phyloP scores from a whole-genome alignment of 495 filamentous ascomycete genomes.

The Trichoderma virens region DNA sequence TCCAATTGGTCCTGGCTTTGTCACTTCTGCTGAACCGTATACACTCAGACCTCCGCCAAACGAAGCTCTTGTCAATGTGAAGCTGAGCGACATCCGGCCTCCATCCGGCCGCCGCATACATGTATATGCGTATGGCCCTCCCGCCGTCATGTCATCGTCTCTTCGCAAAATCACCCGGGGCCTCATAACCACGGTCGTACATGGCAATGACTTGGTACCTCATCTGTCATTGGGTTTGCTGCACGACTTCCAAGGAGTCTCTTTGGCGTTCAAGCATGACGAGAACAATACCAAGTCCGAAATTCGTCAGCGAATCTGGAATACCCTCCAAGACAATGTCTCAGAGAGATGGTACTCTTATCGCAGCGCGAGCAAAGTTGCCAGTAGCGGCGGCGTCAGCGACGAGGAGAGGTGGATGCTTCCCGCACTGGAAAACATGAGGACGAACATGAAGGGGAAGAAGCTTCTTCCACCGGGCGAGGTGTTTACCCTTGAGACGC shows the following conservation, averaged over 20 bases:
- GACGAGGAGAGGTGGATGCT: slow-evolving; percentile 58
- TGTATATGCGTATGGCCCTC: slow-evolving; percentile 73
- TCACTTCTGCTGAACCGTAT: slow-evolving; percentile 39
- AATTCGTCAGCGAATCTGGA: slow-evolving; percentile 58
- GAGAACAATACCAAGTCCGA: slow-evolving; percentile 55
- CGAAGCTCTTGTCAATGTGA: slow-evolving; percentile 31
- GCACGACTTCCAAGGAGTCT: slow-evolving; percentile 66
- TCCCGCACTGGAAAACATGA: slow-evolving; percentile 55
- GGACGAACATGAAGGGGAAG: slow-evolving; percentile 59
- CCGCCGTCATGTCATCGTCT: slow-evolving; percentile 64
- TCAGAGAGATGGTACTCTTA: slow-evolving; percentile 36
- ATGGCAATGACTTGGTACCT: slow-evolving; percentile 67
- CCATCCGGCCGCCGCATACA: slow-evolving; percentile 63
- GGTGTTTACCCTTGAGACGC: slow-evolving; percentile 63
- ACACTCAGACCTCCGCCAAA: slow-evolving; percentile 12
- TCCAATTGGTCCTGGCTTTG: slow-evolving; percentile 33
- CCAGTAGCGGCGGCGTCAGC: neutral
- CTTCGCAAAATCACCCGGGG: slow-evolving; percentile 64
- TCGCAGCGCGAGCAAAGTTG: neutral
- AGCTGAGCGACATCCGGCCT: slow-evolving; percentile 37
- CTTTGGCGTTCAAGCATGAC: slow-evolving; percentile 65
- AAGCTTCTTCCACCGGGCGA: slow-evolving; percentile 73
- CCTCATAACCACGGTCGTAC: slow-evolving; percentile 66
- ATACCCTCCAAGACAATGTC: slow-evolving; percentile 44
- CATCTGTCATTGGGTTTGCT: slow-evolving; percentile 66